Percentiles rank a stretch among this genome's conserved stretches.
Evolutionary conservation across 495 filamentous ascomycete genomes (phyloP).

Genomic region (Pyronema omphalodes): DNA sequence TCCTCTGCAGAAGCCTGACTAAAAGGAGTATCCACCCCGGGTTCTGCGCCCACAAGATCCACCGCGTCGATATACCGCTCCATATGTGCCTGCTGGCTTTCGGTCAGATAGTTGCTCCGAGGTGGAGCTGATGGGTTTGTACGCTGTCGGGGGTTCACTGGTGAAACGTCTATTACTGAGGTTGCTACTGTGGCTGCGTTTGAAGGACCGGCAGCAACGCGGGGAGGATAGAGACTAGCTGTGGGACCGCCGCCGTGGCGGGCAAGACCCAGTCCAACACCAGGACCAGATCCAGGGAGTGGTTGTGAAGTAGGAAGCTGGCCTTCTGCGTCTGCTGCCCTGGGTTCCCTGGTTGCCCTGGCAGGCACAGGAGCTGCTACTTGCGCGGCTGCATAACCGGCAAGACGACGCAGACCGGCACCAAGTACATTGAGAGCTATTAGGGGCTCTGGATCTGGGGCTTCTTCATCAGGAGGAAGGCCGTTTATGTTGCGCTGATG

Average conservation of each 20-base stretch:
- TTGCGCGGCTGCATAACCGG: conserved; percentile 12
- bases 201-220: conserved; percentile 3
- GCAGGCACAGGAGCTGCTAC: neutral
- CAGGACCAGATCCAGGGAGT: conserved; percentile 7
- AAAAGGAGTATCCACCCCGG: conserved; percentile 9
- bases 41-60: conserved; percentile 15
- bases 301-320: neutral
- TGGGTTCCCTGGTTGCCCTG: conserved; percentile 14
- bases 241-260: neutral
- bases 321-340: conserved; percentile 4
- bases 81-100: conserved; percentile 18
- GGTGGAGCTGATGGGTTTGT: neutral
- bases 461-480: conserved; percentile 17
- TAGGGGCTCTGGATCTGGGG: conserved; percentile 15
- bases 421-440: conserved; percentile 18
- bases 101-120: conserved; percentile 19
- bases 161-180: conserved; percentile 4
- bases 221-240: neutral
- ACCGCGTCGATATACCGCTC: conserved; percentile 18
- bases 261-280: neutral
- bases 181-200: conserved; percentile 7
- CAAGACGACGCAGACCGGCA: conserved; percentile 20
- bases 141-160: neutral
- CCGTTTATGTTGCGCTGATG: neutral
- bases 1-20: neutral